Evolutionary conservation across 2,329 filamentous ascomycete species (phyloP), one percentile per base, ranked within the genome.

Genomic region (Microcyclosporella mali): DNA sequence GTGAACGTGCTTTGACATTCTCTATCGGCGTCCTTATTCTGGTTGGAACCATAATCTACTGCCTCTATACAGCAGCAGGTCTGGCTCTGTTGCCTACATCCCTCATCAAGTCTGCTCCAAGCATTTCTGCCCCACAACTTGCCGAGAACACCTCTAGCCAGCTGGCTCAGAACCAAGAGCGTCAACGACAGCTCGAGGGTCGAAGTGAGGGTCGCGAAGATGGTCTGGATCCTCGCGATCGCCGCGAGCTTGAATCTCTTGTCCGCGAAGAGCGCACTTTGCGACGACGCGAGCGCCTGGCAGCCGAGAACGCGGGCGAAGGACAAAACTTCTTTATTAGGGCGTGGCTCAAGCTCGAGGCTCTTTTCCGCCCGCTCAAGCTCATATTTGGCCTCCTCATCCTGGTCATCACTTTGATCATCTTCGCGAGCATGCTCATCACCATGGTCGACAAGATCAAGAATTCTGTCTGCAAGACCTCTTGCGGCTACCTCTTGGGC

Each of bases 361-460:
- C 86, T 12, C 67, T 94, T 29, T 84, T 97, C 66, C 79, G 89
- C 6, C 92, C 92, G 1, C 70, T 98, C 56, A 95, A 94, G 70
- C 78, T 97, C 32, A 65, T 97, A 11, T 84, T 87, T 1, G 92
- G 92, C 11, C 71, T 95, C 37, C 55, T 94, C 0, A 70, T 97
- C 2, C 74, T 95, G 25, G 53, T 88, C 1, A 63, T 95, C 16
- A 75, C 86, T 0, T 66, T 95, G 11, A 54, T 94, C 32, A 76
- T 94, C 53, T 94, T 88, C 77, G 77, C 84, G 7, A 94, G 87
- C 10, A 97, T 98, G 88, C 77, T 97, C 55, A 85, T 97, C 61
- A 97, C 90, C 0, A 85, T 82, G 53, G 88, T 97, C 59, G 92
- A 98, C 76, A 97, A 97, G 70, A 87, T 88, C 28, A 89, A 85